Evolutionary conservation across 345 rosid genomes (phyloP), one percentile per base, ranked within the genome.

Genomic region (Citrus sp.): DNA sequence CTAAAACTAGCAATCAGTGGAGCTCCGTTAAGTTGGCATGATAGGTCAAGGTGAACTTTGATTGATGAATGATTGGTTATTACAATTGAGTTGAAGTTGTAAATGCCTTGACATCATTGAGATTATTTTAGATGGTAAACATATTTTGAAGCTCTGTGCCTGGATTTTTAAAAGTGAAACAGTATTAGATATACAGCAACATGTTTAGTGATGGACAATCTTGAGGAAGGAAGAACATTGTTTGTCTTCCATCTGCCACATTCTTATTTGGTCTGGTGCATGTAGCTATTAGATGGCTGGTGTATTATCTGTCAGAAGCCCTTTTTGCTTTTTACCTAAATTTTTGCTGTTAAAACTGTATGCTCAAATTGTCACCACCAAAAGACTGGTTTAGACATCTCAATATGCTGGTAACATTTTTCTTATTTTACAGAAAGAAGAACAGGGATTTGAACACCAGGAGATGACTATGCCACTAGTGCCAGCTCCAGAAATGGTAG

Each of bases 401-500:
- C 67, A 68, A 60, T 25, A 27, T 42, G 24, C 70, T 49, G 60
- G 21, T 68, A 22, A 81, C 71, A 58, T 61, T 58, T 54, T 65
- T 38, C 12, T 37, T 75, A 74, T 68, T 84, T 73, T 77, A 10
- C 80, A 94, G 99, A 89, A 91, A 86, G 92, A 83, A 85, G 89
- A 87, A 80, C 77, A 72, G 68, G 95, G 98, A 63, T 94, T 88
- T 87, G 91, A 89, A 13, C 99, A 94, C 85, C 98, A 94, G 79
- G 89, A 78, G 74, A 82, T 84, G 66, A 84, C 58, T 55, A 96
- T 91, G 87, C 97, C 98, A 65, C 76, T 83, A 55, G 98, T 88
- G 62, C 94, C 92, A 8, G 89, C 85, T 81, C 98, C 98, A 80
- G 98, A 96, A 58, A 83, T 9, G 87, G 99, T 96, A 82, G 89